Base-by-base conservation (phyloP, 305 asterid genomes). In the Fraxinus platypoda region DNA sequence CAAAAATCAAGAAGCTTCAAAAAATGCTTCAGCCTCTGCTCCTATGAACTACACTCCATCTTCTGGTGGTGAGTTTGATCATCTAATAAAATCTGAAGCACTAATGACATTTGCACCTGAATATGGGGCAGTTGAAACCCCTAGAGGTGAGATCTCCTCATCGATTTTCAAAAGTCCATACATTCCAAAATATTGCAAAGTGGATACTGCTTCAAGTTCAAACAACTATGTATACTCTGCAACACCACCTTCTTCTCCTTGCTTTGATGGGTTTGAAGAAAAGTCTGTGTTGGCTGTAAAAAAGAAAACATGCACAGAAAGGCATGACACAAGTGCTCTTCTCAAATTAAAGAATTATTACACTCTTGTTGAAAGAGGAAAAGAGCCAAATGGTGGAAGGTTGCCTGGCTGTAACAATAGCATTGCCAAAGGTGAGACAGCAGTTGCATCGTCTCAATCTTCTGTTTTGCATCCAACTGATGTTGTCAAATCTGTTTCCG, bases 91-190 rank as follows among this genome's bases (percentile, higher is more conserved):
- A 91, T 98, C 97, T 78, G 99, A 97, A 89, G 99, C 98, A 23
- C 83, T 94, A 82, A 91, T 97, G 95, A 93, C 99, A 84, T 97
- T 97, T 86, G 98, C 99, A 82, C 95, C 97, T 21, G 98, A 97
- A 87, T 97, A 93, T 83, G 97, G 98, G 80, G 98, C 97, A 68
- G 97, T 97, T 81, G 94, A 97, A 87, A 87, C 97, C 89, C 87
- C 94, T 78, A 84, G 88, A 84, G 87, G 86, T 86, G 98, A 92
- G 86, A 82, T 83, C 52, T 85, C 97, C 75, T 90, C 97, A 1
- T 90, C 88, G 21, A 90, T 95, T 78, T 92, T 97, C 84, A 91
- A 88, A 86, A 97, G 95, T 84, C 99, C 99, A 0, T 97, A 97
- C 84, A 77, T 95, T 81, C 99, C 99, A 1, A 90, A 90, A 83